Conservation (phyloP, 139 green algal species). For the Closterium sp. region DNA sequence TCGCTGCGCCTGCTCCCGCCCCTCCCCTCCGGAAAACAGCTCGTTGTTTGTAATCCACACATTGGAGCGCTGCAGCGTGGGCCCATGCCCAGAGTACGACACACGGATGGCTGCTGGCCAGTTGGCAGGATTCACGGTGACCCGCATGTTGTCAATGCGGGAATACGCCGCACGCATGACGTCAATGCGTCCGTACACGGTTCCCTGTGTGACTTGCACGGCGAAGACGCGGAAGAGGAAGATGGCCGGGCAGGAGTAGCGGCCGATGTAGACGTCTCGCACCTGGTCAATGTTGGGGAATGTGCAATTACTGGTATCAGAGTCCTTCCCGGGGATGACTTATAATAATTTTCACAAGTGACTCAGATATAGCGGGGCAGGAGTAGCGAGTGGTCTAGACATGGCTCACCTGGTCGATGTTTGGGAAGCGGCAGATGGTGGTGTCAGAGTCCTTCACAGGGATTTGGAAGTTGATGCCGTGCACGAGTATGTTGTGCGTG, state of each 20-base stretch:
- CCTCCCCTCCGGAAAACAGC: background rate
- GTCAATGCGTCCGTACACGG: background rate
- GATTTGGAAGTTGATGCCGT: slow-evolving; percentile 4
- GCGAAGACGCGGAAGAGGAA: background rate
- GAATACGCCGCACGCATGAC: background rate
- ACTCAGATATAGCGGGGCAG: background rate
- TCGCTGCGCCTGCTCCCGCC: background rate
- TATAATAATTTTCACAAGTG: background rate
- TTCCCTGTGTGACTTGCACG: background rate
- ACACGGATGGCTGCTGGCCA: background rate
- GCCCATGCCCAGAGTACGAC: background rate
- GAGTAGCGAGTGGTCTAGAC: background rate
- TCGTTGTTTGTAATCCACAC: background rate
- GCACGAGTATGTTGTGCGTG: slow-evolving; percentile 14
- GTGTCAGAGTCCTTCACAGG: background rate
- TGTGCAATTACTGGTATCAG: no score
- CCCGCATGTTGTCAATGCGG: background rate
- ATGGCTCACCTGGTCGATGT: background rate
- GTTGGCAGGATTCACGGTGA: background rate
- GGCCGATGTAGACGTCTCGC: background rate
- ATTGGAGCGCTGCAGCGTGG: background rate
- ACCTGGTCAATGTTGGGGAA: background rate
- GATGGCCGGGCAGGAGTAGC: background rate
- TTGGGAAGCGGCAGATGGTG: background rate
- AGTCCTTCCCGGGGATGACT: background rate